Evolutionary conservation across 2,329 filamentous ascomycete species (phyloP).

Genomic region (Alternaria burnsii): DNA sequence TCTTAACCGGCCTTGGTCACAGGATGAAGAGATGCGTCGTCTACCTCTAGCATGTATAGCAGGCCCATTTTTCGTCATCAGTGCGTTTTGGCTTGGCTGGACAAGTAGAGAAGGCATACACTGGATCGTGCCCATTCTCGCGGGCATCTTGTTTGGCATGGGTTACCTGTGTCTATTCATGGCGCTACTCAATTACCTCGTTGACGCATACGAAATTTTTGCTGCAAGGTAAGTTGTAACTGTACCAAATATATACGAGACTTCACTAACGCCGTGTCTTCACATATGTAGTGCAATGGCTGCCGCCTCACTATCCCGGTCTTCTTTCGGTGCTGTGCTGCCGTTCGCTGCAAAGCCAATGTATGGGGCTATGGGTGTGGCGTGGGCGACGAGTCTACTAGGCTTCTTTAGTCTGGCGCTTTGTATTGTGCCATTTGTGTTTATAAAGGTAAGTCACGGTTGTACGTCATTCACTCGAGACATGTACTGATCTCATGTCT

Average conservation of each 20-base stretch:
- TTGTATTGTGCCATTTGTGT: conserved; percentile 66
- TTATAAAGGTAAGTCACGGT: conserved; percentile 52
- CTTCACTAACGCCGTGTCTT: background rate
- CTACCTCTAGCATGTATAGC: conserved; percentile 76
- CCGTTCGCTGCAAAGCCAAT: conserved; percentile 61
- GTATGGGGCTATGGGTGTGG: conserved; percentile 73
- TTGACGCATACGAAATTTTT: conserved; percentile 74
- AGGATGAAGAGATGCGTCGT: conserved; percentile 71
- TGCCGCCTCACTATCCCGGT: conserved; percentile 82
- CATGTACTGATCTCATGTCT: no score
- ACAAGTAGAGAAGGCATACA: conserved; percentile 49
- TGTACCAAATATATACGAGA: background rate
- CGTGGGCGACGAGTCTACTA: conserved; percentile 68
- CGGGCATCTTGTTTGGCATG: conserved; percentile 55
- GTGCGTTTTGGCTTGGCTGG: conserved; percentile 57
- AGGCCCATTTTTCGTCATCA: conserved; percentile 65
- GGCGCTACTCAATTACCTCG: conserved; percentile 68
- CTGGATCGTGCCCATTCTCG: conserved; percentile 56
- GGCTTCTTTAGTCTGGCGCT: conserved; percentile 60
- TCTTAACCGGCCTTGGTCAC: conserved; percentile 63
- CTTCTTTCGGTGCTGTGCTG: conserved; percentile 73
- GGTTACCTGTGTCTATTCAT: conserved; percentile 61
- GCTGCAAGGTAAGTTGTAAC: conserved; percentile 61
- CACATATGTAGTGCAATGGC: conserved; percentile 68
- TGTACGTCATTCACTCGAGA: no score